Percentiles rank a stretch among this genome's conserved stretches.
Evolutionary conservation across 495 filamentous ascomycete genomes (phyloP).

Genomic region (Ramalina peruviana): DNA sequence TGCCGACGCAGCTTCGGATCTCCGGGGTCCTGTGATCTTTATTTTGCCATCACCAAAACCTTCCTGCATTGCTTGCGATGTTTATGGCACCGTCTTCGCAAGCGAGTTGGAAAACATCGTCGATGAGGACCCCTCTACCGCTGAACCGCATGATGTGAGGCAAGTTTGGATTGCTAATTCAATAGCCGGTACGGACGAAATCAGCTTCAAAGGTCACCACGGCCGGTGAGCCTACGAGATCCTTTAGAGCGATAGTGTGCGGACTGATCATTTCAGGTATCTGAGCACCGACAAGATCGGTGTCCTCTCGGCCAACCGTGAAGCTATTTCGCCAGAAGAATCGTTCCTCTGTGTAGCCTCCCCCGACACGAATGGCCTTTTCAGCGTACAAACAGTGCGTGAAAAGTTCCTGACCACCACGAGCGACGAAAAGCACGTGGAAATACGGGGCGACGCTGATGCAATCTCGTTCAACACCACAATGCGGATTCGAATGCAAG

Average conservation of each 20-base stretch:
- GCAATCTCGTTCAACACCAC: conserved; percentile 60
- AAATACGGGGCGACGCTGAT: conserved; percentile 68
- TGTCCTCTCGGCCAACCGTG: conserved; percentile 55
- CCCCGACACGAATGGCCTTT: conserved; percentile 46
- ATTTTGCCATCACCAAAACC: conserved; percentile 56
- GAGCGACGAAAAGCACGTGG: conserved; percentile 33
- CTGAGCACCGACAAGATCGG: conserved; percentile 76
- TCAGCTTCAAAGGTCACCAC: conserved; percentile 77
- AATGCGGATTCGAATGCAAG: conserved; percentile 82
- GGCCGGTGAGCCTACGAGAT: conserved; percentile 44
- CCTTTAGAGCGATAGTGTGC: not conserved
- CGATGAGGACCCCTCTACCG: conserved; percentile 59
- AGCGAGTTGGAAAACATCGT: conserved; percentile 69
- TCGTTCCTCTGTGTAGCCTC: conserved; percentile 59
- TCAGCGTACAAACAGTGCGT: conserved; percentile 52
- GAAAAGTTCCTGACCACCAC: conserved; percentile 44
- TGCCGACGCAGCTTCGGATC: conserved; percentile 58
- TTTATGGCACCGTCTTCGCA: conserved; percentile 70
- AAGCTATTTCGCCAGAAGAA: conserved; percentile 73
- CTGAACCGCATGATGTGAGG: conserved; percentile 86
- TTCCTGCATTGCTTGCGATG: conserved; percentile 68
- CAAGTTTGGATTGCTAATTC: conserved; percentile 89
- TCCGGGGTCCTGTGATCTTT: conserved; percentile 73
- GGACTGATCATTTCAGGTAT: conserved; percentile 32
- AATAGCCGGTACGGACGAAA: conserved; percentile 66